These are phyloP conservation scores for Daldinia eschscholtzii DNA, from an alignment of 2,329 filamentous ascomycete genomes.

Conservation along the genomic window DNA sequence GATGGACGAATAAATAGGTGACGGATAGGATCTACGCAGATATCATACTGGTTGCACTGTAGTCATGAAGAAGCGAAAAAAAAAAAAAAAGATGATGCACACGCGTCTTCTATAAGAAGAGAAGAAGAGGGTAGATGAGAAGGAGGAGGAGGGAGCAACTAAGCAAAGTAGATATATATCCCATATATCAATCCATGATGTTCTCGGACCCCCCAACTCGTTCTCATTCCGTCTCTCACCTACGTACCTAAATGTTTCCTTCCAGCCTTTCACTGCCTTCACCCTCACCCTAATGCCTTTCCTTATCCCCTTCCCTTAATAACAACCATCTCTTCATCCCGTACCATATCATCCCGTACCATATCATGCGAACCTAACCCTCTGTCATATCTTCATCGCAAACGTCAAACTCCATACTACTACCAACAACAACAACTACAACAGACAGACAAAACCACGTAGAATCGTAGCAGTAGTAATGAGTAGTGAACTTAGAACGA, in stretches of 20 bases:
- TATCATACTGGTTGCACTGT: neutral
- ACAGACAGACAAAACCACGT: neutral
- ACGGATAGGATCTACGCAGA: too few relatives aligned
- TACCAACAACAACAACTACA: neutral
- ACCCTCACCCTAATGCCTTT: neutral
- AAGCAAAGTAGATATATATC: constrained; percentile 41
- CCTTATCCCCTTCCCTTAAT: constrained; percentile 5
- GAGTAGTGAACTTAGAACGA: neutral
- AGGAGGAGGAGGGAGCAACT: neutral
- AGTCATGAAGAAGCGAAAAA: neutral
- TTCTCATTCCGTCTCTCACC: constrained; percentile 1
- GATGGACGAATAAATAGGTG: neutral
- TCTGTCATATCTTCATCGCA: too few relatives aligned
- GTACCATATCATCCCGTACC: neutral
- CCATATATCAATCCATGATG: constrained; percentile 41
- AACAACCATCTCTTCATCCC: constrained; percentile 2
- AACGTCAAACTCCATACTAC: neutral
- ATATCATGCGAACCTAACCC: neutral
- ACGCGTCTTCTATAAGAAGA: constrained; percentile 13
- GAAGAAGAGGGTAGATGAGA: too few relatives aligned
- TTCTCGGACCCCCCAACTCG: constrained; percentile 19
- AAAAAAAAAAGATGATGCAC: too few relatives aligned
- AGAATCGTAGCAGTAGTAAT: constrained; percentile 2
- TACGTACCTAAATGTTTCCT: neutral
- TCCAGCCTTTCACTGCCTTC: neutral